Percentiles rank a stretch among this genome's conserved stretches.
Evolutionary conservation across 2,329 filamentous ascomycete species (phyloP).

Genomic region (Rhytidhysteron rufulum): DNA sequence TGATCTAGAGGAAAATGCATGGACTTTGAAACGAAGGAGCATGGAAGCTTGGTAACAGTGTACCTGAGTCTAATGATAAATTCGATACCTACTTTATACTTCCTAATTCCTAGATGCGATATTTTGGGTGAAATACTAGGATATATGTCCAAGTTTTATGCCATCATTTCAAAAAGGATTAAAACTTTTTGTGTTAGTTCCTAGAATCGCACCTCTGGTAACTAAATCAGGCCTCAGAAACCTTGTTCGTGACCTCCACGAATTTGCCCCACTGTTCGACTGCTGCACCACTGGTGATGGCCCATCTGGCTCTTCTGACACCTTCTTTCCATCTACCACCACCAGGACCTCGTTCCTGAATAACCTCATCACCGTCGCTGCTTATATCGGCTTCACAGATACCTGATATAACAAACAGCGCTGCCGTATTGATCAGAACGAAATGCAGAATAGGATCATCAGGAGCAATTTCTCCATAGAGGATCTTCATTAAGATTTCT

Average conservation of each 20-base stretch:
- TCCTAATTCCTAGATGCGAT: no score
- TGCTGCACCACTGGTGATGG: conserved; percentile 81
- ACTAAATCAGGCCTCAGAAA: conserved; percentile 11
- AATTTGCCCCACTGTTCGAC: conserved; percentile 78
- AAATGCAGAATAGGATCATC: conserved; percentile 89
- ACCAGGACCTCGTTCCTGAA: conserved; percentile 78
- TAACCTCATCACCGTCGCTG: conserved; percentile 76
- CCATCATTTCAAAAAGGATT: no score
- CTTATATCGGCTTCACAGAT: conserved; percentile 81
- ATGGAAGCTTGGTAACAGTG: no score
- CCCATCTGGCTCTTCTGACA: conserved; percentile 80
- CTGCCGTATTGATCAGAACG: conserved; percentile 89
- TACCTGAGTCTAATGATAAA: no score
- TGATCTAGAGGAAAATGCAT: no score
- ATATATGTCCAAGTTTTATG: no score
- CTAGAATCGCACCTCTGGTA: no score
- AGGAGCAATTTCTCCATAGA: conserved; percentile 67
- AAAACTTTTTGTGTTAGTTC: no score
- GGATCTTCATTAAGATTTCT: conserved; percentile 70
- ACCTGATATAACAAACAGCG: conserved; percentile 79
- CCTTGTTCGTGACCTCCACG: conserved; percentile 71
- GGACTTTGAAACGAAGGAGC: no score
- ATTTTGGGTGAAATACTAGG: no score
- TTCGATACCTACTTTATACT: no score
- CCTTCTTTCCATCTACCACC: conserved; percentile 94